Evolutionary conservation across 768 basidiomycete genomes (phyloP).

Genomic region (Filobasidium floriforme): DNA sequence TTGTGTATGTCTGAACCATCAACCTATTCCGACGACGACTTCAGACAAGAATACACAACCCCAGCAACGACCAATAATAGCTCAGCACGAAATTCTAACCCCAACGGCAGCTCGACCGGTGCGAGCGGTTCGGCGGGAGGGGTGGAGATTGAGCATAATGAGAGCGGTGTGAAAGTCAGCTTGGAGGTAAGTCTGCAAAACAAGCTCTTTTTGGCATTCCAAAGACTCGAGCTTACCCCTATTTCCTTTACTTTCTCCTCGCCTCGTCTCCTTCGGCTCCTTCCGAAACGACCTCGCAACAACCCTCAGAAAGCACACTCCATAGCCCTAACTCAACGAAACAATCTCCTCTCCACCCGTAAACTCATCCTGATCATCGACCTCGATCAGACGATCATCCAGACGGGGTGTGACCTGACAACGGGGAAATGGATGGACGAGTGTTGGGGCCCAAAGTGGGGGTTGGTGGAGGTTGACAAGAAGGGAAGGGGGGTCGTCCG

Average conservation of each 20-base stretch:
- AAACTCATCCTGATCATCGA: constrained; percentile 94
- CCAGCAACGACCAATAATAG: too few species aligned
- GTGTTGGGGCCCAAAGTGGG: constrained; percentile 47
- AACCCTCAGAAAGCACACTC: constrained; percentile 67
- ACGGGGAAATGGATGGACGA: constrained; percentile 94
- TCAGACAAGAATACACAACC: constrained; percentile 26
- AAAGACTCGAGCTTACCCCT: neutral
- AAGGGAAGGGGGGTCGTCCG: constrained; percentile 7
- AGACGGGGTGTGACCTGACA: constrained; percentile 96
- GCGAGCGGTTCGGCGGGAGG: neutral
- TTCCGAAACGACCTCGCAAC: neutral
- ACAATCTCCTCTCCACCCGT: constrained; percentile 63
- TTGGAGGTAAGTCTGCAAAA: constrained; percentile 52
- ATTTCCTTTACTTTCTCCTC: too few species aligned
- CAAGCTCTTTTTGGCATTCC: constrained; percentile 11
- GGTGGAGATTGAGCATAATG: constrained; percentile 55
- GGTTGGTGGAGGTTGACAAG: neutral
- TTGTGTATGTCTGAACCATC: too few species aligned
- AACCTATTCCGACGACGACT: neutral
- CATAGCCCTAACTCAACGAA: constrained; percentile 73
- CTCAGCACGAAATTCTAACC: too few species aligned
- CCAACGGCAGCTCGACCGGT: too few species aligned
- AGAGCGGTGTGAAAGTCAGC: constrained; percentile 82
- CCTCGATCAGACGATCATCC: constrained; percentile 96
- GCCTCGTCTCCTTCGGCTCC: too few species aligned